Conservation (phyloP, 2,329 filamentous ascomycete species). For the Alternaria sp. region DNA sequence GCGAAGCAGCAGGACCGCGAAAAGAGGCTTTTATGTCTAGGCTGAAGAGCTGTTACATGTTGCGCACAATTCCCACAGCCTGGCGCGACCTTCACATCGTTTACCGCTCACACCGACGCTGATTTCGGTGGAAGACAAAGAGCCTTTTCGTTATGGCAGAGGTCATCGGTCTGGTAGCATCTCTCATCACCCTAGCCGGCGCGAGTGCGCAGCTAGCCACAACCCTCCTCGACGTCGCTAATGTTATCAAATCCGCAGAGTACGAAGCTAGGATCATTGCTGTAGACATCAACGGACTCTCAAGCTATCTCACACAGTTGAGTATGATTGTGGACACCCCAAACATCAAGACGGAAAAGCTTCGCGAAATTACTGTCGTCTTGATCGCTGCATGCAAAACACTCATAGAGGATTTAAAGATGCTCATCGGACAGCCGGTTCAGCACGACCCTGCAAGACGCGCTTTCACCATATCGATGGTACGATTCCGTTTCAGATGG, state of each 20-base stretch:
- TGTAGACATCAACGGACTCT: rapidly evolving
- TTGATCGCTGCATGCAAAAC: neutral
- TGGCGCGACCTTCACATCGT: no score
- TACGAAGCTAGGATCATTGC: neutral
- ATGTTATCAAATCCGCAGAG: neutral
- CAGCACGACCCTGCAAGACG: rapidly evolving
- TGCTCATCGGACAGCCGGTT: neutral
- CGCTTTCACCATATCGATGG: neutral
- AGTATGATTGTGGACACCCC: neutral
- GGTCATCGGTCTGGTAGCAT: neutral
- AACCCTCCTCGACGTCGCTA: neutral
- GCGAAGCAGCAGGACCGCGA: no score
- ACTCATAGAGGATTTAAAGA: neutral
- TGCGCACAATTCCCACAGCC: no score
- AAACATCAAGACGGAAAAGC: neutral
- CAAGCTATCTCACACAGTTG: neutral
- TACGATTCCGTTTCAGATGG: neutral
- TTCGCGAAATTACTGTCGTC: neutral
- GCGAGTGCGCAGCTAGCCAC: neutral
- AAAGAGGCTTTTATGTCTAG: no score
- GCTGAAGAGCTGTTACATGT: no score
- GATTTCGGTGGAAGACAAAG: no score
- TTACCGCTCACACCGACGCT: no score
- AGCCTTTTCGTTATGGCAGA: neutral
- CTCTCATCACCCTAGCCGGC: neutral